Evolutionary conservation across 140 eudicot species (phyloP).

Genomic region (Stevia rebaudiana): DNA sequence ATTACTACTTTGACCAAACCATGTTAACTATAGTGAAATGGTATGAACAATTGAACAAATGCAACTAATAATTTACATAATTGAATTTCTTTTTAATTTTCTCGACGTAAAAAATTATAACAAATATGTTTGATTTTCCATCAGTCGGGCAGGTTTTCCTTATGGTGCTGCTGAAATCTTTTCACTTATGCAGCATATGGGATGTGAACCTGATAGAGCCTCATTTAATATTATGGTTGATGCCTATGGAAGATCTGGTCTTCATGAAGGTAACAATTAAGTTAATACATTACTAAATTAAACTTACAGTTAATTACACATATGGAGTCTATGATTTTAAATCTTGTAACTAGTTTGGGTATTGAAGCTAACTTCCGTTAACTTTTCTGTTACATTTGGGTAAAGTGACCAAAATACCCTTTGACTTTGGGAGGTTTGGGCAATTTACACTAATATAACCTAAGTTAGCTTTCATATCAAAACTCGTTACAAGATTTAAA

Average conservation of each 20-base stretch:
- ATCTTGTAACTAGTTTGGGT: no score
- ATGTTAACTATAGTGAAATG: not conserved
- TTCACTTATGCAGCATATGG: slow-evolving; percentile 91
- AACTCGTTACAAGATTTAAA: no score
- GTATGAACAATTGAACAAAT: not conserved
- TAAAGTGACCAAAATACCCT: no score
- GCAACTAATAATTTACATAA: not conserved
- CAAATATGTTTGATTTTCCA: slow-evolving; percentile 4
- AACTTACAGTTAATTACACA: no score
- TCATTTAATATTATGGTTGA: slow-evolving; percentile 87
- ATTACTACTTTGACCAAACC: not conserved
- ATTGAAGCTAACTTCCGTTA: no score
- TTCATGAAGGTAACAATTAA: slow-evolving; percentile 55
- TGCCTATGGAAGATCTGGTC: slow-evolving; percentile 93
- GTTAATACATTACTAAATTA: not conserved
- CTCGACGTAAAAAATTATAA: not conserved
- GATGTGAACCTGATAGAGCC: slow-evolving; percentile 87
- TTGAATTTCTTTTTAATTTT: not conserved
- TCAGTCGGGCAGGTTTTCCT: slow-evolving; percentile 88
- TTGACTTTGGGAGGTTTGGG: no score
- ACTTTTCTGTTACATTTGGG: no score
- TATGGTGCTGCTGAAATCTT: slow-evolving; percentile 88
- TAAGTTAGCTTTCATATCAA: no score
- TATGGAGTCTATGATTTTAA: no score
- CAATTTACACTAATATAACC: no score